Evolutionary conservation across 768 basidiomycete genomes (phyloP).

Genomic region (Boletus vermiculosoides): DNA sequence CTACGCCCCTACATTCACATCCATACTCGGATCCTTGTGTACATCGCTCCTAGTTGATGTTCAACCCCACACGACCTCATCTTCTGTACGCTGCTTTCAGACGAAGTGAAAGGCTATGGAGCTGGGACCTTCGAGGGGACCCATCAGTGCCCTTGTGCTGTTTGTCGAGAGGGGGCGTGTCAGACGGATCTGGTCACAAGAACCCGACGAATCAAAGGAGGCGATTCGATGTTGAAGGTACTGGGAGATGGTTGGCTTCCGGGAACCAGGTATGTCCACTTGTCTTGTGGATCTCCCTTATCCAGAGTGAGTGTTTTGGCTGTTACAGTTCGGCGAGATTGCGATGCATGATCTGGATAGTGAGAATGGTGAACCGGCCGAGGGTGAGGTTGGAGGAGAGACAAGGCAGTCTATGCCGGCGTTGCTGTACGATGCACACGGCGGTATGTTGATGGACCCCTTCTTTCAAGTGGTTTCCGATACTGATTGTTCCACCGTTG

Average conservation of each 20-base stretch:
- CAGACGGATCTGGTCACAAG: background rate
- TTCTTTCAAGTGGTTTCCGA: background rate
- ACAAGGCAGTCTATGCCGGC: slow-evolving; percentile 25
- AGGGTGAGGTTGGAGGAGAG: slow-evolving; percentile 1
- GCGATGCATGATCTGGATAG: slow-evolving; percentile 53
- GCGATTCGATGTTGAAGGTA: slow-evolving; percentile 72
- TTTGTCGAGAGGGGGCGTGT: slow-evolving; percentile 19
- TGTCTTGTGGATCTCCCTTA: background rate
- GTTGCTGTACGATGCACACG: slow-evolving; percentile 51
- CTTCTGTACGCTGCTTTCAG: slow-evolving; percentile 80
- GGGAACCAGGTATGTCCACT: slow-evolving; percentile 62
- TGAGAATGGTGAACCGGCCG: background rate
- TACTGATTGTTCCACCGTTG: background rate
- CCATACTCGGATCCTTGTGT: background rate
- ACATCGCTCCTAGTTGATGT: slow-evolving; percentile 53
- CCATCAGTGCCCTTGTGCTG: slow-evolving; percentile 41
- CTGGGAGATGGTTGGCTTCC: slow-evolving; percentile 59
- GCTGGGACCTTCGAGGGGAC: slow-evolving; percentile 78
- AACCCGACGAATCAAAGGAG: slow-evolving; percentile 71
- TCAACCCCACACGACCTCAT: slow-evolving; percentile 71
- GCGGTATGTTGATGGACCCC: slow-evolving; percentile 41
- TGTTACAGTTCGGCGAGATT: slow-evolving; percentile 53
- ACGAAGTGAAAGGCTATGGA: slow-evolving; percentile 53
- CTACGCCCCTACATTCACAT: too few species aligned
- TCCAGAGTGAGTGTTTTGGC: background rate